Conservation (phyloP, 2,329 filamentous ascomycete species). For the Ophiosphaerella narmari region DNA sequence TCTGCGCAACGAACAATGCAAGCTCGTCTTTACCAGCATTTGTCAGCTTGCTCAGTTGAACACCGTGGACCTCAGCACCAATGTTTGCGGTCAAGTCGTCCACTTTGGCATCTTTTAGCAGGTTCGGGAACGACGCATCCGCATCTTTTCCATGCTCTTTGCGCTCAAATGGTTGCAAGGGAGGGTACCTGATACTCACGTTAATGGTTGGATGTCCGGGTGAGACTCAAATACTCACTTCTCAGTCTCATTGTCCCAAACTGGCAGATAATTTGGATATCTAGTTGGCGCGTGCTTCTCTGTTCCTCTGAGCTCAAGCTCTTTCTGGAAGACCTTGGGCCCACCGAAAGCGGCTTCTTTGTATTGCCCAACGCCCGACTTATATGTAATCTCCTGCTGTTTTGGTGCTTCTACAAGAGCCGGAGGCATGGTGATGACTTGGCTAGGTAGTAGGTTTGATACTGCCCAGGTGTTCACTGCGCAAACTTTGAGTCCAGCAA, state of each 20-base stretch:
- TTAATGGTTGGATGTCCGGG: slow-evolving; percentile 1
- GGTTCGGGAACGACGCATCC: slow-evolving; percentile 69
- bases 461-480: not conserved
- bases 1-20: slow-evolving; percentile 73
- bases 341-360: slow-evolving; percentile 52
- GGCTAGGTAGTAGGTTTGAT: not conserved
- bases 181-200: slow-evolving; percentile 58
- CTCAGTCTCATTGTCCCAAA: slow-evolving; percentile 65
- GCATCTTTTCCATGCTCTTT: slow-evolving; percentile 78
- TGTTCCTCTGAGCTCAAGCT: slow-evolving; percentile 59
- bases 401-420: slow-evolving; percentile 44
- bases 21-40: slow-evolving; percentile 76
- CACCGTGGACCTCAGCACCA: slow-evolving; percentile 71
- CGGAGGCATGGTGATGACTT: slow-evolving; percentile 46
- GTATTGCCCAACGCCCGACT: slow-evolving; percentile 42
- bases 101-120: slow-evolving; percentile 61
- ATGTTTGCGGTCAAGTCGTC: slow-evolving; percentile 73
- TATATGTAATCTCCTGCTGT: slow-evolving; percentile 29
- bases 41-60: slow-evolving; percentile 72
- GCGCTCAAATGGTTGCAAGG: slow-evolving; percentile 71
- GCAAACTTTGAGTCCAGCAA: not conserved
- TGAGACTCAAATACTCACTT: slow-evolving; percentile 11
- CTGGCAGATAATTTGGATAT: slow-evolving; percentile 75
- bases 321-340: slow-evolving; percentile 52
- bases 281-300: slow-evolving; percentile 60